Evolutionary conservation across 352 stramenopile species (phyloP), one percentile per base, ranked within the genome.

Genomic region (Pythium myriotylum): DNA sequence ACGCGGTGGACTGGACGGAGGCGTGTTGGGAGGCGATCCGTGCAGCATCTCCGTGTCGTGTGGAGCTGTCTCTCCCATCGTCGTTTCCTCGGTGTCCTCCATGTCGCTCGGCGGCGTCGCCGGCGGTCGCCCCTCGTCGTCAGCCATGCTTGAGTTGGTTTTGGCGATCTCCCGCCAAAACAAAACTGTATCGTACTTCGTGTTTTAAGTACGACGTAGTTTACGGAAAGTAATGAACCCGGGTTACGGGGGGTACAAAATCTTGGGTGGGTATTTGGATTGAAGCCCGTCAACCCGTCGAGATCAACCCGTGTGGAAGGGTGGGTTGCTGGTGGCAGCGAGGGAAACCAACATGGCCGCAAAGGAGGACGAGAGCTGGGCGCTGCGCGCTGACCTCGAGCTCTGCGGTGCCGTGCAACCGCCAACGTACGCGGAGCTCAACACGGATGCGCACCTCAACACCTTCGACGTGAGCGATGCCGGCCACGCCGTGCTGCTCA

Each of bases 401-500:
- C 74, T 89, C 13, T 89, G 79, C 53, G 79, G 82, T n/a, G 64
- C 72, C 22, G 76, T 86, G 61, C 50, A 51, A 32, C 79, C 78
- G 54, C 79, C 82, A 16, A 69, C 64, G 33, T 89, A 86, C 61
- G 76, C 68, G 16, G 68, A 84, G 42, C 50, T 89, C 41, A 67
- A 70, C 54, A 81, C 73, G 46, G 72, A 75, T 27, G 76, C 77
- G 46, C 72, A 87, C 47, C 66, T 87, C 23, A 77, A 77, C 57
- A 88, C 82, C 1, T 91, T 91, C 47, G 82, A 89, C 58, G 76
- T 91, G 50, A 71, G 67, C 66, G 75, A 86, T n/a, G 64, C 65
- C 55, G 70, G 73, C 60, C 68, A 78, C 24, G 74, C 67, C 48
- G 72, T 80, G 58, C 66, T 91, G 40, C 75, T 82, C 47, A 72